Conservation (phyloP, 208 protist species). For the Trypanosoma boissoni region DNA sequence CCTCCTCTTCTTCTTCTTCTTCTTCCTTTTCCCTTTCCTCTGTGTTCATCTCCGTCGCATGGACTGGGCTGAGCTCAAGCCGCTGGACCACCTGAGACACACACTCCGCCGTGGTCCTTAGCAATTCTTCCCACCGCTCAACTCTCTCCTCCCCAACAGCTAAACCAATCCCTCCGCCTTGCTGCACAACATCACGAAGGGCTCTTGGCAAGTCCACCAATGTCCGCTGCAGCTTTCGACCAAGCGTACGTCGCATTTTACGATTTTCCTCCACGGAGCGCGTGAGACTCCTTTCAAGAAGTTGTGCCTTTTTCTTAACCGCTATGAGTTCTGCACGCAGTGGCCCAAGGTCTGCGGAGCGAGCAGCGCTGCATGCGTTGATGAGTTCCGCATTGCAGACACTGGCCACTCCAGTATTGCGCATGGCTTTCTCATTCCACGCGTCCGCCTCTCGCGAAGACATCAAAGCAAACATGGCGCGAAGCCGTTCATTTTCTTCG, state of each 20-base stretch:
- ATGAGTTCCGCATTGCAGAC: conserved; percentile 6
- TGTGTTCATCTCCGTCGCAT: too few relatives aligned
- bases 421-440: background rate
- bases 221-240: conserved; percentile 7
- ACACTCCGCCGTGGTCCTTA: background rate
- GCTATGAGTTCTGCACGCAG: background rate
- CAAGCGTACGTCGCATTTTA: conserved; percentile 10
- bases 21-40: background rate
- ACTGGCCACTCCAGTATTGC: background rate
- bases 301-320: conserved; percentile 2
- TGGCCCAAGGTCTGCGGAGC: background rate
- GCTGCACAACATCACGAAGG: background rate
- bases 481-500: conserved; percentile 13
- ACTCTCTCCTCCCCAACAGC: conserved; percentile 6
- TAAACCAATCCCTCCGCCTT: background rate
- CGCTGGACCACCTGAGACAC: background rate
- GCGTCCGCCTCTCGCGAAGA: conserved; percentile 11
- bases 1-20: background rate
- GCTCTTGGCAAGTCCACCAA: conserved; percentile 5
- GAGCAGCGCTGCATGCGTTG: background rate
- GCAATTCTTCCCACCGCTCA: conserved; percentile 9
- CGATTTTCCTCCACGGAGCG: conserved; percentile 17
- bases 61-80: too few relatives aligned
- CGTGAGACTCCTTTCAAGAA: conserved; percentile 10
- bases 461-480: conserved; percentile 2